Evolutionary conservation across 768 basidiomycete genomes (phyloP).

Genomic region (Glaciozyma martinii): DNA sequence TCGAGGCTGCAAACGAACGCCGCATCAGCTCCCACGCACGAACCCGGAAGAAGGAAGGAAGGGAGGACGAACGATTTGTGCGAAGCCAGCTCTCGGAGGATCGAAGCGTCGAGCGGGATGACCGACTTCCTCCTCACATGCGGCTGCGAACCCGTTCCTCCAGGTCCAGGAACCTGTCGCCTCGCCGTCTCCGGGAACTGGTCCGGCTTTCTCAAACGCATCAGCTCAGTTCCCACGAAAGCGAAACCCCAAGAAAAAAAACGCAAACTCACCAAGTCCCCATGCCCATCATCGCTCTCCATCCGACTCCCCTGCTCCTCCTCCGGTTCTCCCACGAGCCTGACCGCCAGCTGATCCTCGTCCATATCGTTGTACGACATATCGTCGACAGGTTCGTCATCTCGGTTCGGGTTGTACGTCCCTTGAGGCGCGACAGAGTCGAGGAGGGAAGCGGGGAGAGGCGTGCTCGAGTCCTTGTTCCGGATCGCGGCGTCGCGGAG

Average conservation of each 20-base stretch:
- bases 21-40: background rate
- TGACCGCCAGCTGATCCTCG: slow-evolving; percentile 22
- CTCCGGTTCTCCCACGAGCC: background rate
- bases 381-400: slow-evolving; percentile 9
- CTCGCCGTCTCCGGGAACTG: slow-evolving; percentile 27
- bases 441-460: background rate
- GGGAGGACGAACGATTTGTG: slow-evolving; percentile 28
- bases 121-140: slow-evolving; percentile 94
- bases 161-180: slow-evolving; percentile 3
- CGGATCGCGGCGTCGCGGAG: slow-evolving; percentile 46
- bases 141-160: slow-evolving; percentile 38
- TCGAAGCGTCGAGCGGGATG: slow-evolving; percentile 81
- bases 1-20: slow-evolving; percentile 10
- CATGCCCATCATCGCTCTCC: slow-evolving; percentile 25
- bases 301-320: background rate
- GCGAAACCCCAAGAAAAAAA: too few species aligned
- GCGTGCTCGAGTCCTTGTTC: slow-evolving; percentile 15
- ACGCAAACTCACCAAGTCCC: slow-evolving; percentile 25
- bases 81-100: slow-evolving; percentile 55
- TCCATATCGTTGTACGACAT: slow-evolving; percentile 29
- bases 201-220: slow-evolving; percentile 2
- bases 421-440: slow-evolving; percentile 18
- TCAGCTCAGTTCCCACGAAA: background rate
- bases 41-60: background rate
- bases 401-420: slow-evolving; percentile 25